A percentile compares a stretch with the other conserved stretches of the same genome.
phyloP scores from a whole-genome alignment of 2,329 filamentous ascomycete genomes.

The Penicillium glabrum region DNA sequence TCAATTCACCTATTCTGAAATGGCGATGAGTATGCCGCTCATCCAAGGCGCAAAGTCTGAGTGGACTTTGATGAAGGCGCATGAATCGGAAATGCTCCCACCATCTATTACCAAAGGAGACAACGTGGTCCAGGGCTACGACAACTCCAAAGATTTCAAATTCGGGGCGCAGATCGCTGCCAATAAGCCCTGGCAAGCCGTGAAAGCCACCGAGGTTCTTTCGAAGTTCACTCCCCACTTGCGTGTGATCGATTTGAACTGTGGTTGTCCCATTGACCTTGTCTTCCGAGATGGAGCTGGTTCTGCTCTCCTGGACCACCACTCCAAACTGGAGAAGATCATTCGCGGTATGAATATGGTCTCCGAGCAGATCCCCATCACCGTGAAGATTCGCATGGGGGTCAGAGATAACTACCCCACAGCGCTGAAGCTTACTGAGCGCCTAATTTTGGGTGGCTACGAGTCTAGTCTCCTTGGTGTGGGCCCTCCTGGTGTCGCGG shows the following conservation, averaged over 20 bases:
- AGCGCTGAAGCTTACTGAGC: slow-evolving; percentile 76
- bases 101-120: slow-evolving; percentile 62
- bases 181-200: slow-evolving; percentile 85
- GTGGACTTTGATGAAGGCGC: slow-evolving; percentile 93
- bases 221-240: slow-evolving; percentile 76
- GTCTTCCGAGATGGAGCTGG: slow-evolving; percentile 86
- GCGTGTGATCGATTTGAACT: slow-evolving; percentile 92
- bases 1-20: slow-evolving; percentile 94
- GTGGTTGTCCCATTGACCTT: slow-evolving; percentile 94
- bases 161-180: slow-evolving; percentile 93
- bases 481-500: slow-evolving; percentile 81
- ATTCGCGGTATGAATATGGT: slow-evolving; percentile 94
- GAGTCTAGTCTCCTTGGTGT: slow-evolving; percentile 66
- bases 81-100: slow-evolving; percentile 74
- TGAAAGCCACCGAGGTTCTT: slow-evolving; percentile 83
- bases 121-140: slow-evolving; percentile 70
- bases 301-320: slow-evolving; percentile 86
- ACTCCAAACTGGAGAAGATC: slow-evolving; percentile 88
- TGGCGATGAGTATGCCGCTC: slow-evolving; percentile 89
- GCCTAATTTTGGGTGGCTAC: slow-evolving; percentile 75
- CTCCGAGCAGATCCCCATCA: slow-evolving; percentile 86
- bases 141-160: slow-evolving; percentile 77
- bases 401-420: slow-evolving; percentile 77
- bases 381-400: slow-evolving; percentile 91
- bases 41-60: slow-evolving; percentile 87